Base-by-base conservation (phyloP, 306 rosid species). In the Sesbania bispinosa region DNA sequence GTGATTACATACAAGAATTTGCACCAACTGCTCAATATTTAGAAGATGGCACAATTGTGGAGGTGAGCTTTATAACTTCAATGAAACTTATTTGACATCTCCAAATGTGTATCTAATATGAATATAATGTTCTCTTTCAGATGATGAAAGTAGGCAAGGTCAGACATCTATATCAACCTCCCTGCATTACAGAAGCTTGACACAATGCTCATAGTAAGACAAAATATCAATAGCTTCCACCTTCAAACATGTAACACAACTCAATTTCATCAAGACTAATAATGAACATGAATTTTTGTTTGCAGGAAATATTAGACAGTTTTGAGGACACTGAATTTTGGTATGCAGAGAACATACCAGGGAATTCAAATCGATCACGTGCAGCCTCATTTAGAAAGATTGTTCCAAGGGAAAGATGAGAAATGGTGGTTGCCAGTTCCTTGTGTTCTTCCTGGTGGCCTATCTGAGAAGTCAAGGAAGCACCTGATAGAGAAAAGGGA, bases 371-470 rank as follows among this genome's bases (percentile, higher is more conserved):
- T 36, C 80, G 74, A 10, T 64, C 78, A 6, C 82, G 77, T 2
- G 79, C 85, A 2, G 84, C 92, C 69, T 95, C 99, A 0, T 91
- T 89, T 61, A 82, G 97, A 14, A 83, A 71, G 84, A 36, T 84
- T 71, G 72, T 20, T 78, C 84, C 82, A 74, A 68, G 95, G 95
- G 76, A 91, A 88, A 68, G 97, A 95, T 30, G 99, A 89, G 68
- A 95, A 95, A 72, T 95, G 99, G 99, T 95, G 99, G 99, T 24
- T 91, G 66, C 99, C 99, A 15, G 83, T 88, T 48, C 97, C 99
- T 33, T 95, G 97, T 80, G 90, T 91, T 70, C 89, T 85, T 59
- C 83, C 97, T 0, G 88, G 82, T 16, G 99, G 99, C 67, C 90
- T 95, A 27, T 89, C 96, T 9, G 97, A 89, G 58, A 89, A 85